Evolutionary conservation across 2,329 filamentous ascomycete species (phyloP), one percentile per base, ranked within the genome.

Genomic region (Aspergillus vadensis): DNA sequence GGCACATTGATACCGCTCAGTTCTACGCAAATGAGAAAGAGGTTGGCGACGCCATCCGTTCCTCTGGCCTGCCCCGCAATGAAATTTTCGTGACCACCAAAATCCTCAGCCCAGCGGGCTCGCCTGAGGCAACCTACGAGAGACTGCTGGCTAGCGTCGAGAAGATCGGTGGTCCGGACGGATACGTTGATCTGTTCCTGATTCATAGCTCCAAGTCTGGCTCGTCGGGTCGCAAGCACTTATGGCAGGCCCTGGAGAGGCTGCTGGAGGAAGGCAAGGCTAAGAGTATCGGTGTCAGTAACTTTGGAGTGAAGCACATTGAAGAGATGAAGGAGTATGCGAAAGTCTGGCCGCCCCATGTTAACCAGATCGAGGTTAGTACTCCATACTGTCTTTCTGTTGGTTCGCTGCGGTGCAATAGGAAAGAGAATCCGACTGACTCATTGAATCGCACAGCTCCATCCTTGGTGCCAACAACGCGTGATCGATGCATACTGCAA

Each of bases 11-110:
- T 66, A 82, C 81, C 0, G 90, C 89, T 0, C 86, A 88, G 70
- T 85, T 85, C 72, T 92, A 92, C 72, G 83, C 76, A 55, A 92
- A 92, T 67, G 90, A 92, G 70, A 71, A 76, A 12, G 81, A 88
- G 69, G 88, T 92, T 50, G 87, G 88, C 3, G 77, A 84, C 55
- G 88, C 89, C 0, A 74, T 91, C n/a, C 77, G 77, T 23, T 72
- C 83, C 58, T 87, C 84, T 2, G 81, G 80, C 0, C 64, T 91
- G 5, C 76, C 80, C 5, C 72, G 76, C 60, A 71, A 70, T 47
- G 81, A 90, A 8, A 69, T 92, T 52, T 92, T 88, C 72, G 74
- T 91, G 41, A 91, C 89, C 0, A 89, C 87, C 60, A 92, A 92
- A 76, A 86, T 91, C 58, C 77, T 88, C 30, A 79, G 75, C 27